Percentiles rank a stretch among this genome's conserved stretches.
Conservation (phyloP, 108 stramenopile species). For the Halocafeteria seosinensis region DNA sequence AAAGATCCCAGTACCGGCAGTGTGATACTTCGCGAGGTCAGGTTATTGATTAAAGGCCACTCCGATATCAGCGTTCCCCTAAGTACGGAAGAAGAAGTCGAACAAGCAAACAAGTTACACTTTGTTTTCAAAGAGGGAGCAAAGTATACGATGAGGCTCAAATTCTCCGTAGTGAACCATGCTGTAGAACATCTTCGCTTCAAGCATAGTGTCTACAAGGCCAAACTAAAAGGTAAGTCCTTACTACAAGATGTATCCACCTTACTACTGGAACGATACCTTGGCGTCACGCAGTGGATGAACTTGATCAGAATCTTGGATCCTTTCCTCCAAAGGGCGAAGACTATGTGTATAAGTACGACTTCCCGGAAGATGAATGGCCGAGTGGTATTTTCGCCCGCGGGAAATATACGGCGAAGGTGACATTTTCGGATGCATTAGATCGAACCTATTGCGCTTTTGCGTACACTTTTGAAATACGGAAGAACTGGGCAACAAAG, state of each 20-base stretch:
- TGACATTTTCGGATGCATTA: not conserved
- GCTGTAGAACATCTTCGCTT: not conserved
- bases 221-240: too few species aligned
- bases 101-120: not conserved
- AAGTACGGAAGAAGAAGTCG: not conserved
- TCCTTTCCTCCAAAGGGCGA: not conserved
- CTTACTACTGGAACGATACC: too few species aligned
- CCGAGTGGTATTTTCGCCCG: not conserved
- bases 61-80: not conserved
- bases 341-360: not conserved
- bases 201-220: not conserved
- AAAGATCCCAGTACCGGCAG: too few species aligned
- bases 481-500: not conserved
- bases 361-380: not conserved
- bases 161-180: too few species aligned
- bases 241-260: too few species aligned
- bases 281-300: too few species aligned
- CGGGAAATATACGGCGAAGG: not conserved
- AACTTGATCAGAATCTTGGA: not conserved
- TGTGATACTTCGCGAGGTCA: too few species aligned
- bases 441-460: not conserved
- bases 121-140: not conserved
- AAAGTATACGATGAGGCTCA: not conserved
- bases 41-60: too few species aligned
- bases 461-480: not conserved